phyloP scores from a whole-genome alignment of 345 rosid genomes.

The Syzygium grande region DNA sequence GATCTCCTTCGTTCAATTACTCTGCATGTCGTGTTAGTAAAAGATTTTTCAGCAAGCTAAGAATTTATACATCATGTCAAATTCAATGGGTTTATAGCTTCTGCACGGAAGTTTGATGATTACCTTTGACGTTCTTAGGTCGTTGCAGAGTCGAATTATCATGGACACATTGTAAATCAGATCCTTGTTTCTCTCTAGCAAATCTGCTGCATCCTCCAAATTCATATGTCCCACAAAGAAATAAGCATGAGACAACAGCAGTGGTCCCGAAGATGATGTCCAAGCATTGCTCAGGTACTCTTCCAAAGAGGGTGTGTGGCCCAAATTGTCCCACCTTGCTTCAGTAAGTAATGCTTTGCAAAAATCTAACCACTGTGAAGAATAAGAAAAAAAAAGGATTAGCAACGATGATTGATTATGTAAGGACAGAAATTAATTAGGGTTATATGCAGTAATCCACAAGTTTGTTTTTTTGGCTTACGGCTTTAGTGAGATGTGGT shows the following conservation, averaged over 20 bases:
- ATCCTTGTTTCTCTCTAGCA: constrained; percentile 8
- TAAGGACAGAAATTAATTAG: neutral
- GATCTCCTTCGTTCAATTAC: neutral
- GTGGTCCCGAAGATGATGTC: constrained; percentile 30
- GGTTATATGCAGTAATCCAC: neutral
- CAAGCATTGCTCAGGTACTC: constrained; percentile 38
- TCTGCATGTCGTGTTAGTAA: neutral
- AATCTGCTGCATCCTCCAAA: neutral
- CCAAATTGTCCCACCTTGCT: constrained; percentile 34
- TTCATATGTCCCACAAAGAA: constrained; percentile 4
- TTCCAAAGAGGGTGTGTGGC: constrained; percentile 23
- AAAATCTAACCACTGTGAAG: constrained; percentile 39
- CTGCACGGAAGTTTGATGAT: neutral
- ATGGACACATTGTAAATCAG: constrained; percentile 20
- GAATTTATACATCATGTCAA: neutral
- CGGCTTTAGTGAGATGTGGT: constrained; percentile 28
- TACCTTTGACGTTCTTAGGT: constrained; percentile 36
- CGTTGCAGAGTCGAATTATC: constrained; percentile 43
- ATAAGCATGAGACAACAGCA: constrained; percentile 22
- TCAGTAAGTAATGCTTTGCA: constrained; percentile 37
- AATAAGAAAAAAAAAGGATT: neutral
- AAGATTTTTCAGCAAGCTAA: neutral
- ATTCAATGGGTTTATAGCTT: too few species aligned
- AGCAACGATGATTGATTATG: neutral
- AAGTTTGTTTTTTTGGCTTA: neutral